Base-by-base conservation (phyloP, 768 basidiomycete genomes). In the Lactarius sp. region DNA sequence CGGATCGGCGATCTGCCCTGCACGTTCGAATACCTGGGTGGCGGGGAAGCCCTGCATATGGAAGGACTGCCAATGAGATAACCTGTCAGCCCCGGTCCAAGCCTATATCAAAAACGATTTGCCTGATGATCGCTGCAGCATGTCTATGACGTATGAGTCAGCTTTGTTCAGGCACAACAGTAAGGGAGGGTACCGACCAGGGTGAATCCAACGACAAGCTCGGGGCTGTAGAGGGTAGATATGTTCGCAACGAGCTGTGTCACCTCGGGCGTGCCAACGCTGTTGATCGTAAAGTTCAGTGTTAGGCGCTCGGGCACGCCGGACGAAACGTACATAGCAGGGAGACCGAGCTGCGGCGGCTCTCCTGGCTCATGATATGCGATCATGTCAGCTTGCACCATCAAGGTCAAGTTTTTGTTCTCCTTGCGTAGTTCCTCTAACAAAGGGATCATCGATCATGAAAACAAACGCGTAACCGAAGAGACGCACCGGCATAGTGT, bases 111-210 rank as follows among this genome's bases (percentile, higher is more conserved):
- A 31, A 42, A 3, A 47, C 3, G 36, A 66, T 74, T 57, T 70
- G 83, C 87, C 80, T 92, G 90, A 71, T 96, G 92, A 69, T 95
- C 94, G 68, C 92, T 94, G 76, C 94, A 97, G 75, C 94, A 97
- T 33, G 83, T 92, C 77, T 87, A 14, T 34, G 18, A 50, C 20
- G 27, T 37, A 62, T 5, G 50, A 6, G 22, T 49, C 22, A 61
- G 47, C 53, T 14, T 7, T 34, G 10, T 39, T 22, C 34, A 22
- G 34, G 52, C 27, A 22, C 27, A 53, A 54, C 7, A 36, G 27
- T 20, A 20, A 39, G 27, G 18, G 14, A 16, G 13, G 36, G 42
- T 37, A 75, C 85, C 31, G 58, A 85, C 86, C 7, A 83, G 69
- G 0, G 88, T 85, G 61, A 78, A 80, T 33, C 89, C 90, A 42